Evolutionary conservation across 441 rosid genomes (phyloP).

Genomic region (Erysimum pusillum): DNA sequence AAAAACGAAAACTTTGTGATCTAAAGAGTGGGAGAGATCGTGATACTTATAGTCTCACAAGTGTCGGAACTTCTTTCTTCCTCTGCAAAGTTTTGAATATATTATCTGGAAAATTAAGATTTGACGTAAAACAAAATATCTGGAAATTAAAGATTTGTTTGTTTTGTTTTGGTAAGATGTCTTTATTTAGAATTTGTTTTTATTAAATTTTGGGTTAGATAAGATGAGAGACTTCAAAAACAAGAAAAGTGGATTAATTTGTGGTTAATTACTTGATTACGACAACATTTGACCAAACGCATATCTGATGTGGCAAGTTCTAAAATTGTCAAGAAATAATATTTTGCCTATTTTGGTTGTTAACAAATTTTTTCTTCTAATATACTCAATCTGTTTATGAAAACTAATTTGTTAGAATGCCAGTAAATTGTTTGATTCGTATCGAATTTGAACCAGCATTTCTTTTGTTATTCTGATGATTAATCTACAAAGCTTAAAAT

Average conservation of each 20-base stretch:
- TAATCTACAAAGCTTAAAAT: too few relatives aligned
- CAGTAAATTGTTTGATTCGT: neutral
- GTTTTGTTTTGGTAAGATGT: neutral
- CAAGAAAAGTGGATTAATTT: slow-evolving; percentile 16
- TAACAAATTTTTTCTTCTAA: neutral
- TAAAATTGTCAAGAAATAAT: neutral
- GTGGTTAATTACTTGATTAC: slow-evolving; percentile 24
- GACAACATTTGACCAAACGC: slow-evolving; percentile 22
- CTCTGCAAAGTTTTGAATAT: slow-evolving; percentile 23
- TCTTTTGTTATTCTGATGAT: too few relatives aligned
- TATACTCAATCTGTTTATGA: neutral
- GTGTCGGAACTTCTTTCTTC: slow-evolving; percentile 37
- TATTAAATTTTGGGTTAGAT: slow-evolving; percentile 12
- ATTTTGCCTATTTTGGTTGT: neutral
- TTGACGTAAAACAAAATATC: too few relatives aligned
- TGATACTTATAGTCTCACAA: slow-evolving; percentile 35
- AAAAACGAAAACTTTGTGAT: slow-evolving; percentile 35
- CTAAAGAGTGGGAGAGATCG: slow-evolving; percentile 29
- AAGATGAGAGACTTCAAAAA: slow-evolving; percentile 30
- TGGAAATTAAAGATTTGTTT: neutral
- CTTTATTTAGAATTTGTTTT: too few relatives aligned
- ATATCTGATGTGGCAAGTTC: slow-evolving; percentile 5
- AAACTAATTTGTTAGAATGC: neutral
- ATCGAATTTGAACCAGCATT: too few relatives aligned
- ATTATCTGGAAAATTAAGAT: neutral